These are phyloP conservation scores for Claviceps purpurea DNA, from an alignment of 2,329 filamentous ascomycete genomes.

Conservation along the genomic window DNA sequence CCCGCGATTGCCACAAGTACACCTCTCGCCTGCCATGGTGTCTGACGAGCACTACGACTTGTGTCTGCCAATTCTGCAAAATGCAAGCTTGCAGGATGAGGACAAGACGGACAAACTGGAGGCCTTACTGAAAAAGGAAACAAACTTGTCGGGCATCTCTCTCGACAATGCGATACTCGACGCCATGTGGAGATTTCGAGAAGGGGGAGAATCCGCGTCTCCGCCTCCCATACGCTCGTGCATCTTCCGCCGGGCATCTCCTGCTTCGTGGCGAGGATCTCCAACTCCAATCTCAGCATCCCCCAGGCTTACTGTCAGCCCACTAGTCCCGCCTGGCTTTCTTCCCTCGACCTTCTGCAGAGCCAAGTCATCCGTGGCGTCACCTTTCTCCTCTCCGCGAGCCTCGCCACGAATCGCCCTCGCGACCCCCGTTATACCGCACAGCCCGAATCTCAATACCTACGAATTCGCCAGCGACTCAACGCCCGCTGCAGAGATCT, in stretches of 20 bases:
- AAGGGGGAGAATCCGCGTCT: slow-evolving; percentile 52
- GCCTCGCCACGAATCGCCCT: slow-evolving; percentile 85
- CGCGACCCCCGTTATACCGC: slow-evolving; percentile 79
- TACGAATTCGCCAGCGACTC: slow-evolving; percentile 85
- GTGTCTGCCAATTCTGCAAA: slow-evolving; percentile 77
- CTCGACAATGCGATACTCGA: slow-evolving; percentile 87
- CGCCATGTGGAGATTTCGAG: slow-evolving; percentile 75
- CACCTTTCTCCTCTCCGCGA: slow-evolving; percentile 85
- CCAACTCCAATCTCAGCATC: slow-evolving; percentile 73
- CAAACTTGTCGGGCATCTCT: slow-evolving; percentile 57
- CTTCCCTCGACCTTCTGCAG: slow-evolving; percentile 62
- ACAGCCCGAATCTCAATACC: slow-evolving; percentile 85
- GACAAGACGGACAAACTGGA: slow-evolving; percentile 90
- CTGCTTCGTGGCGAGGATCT: slow-evolving; percentile 81
- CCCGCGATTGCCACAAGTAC: not conserved
- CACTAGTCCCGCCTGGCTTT: slow-evolving; percentile 74
- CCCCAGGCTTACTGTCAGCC: slow-evolving; percentile 67
- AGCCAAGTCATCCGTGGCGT: slow-evolving; percentile 65
- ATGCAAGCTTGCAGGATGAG: slow-evolving; percentile 74
- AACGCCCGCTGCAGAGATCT: slow-evolving; percentile 68
- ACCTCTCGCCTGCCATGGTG: slow-evolving; percentile 49
- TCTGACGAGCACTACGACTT: slow-evolving; percentile 87
- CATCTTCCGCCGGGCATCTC: slow-evolving; percentile 79
- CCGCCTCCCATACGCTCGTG: slow-evolving; percentile 80
- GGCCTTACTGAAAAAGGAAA: slow-evolving; percentile 69